Conservation (phyloP, 176 grass and related monocot genomes). For the Oryza australiensis region DNA sequence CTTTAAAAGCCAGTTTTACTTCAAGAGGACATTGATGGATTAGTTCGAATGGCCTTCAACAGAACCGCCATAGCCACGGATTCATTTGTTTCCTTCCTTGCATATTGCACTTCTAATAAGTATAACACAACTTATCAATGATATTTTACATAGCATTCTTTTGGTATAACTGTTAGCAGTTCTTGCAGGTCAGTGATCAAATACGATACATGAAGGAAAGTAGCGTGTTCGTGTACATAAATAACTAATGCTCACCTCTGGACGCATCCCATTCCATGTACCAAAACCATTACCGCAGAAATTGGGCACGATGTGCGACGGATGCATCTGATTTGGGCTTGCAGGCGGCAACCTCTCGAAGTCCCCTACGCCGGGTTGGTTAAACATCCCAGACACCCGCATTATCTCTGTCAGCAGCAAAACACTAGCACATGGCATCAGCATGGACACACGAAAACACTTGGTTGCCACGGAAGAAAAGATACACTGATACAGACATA, state of each 20-base stretch:
- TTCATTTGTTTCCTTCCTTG: not conserved
- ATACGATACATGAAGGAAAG: constrained; percentile 9
- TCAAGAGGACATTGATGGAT: not conserved
- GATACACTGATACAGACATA: too few species aligned
- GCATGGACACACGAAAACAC: constrained; percentile 24
- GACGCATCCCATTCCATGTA: constrained; percentile 61
- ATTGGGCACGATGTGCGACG: constrained; percentile 57
- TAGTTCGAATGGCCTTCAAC: constrained; percentile 1
- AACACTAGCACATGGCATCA: constrained; percentile 29
- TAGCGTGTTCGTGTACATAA: not conserved
- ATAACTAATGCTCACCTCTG: constrained; percentile 50
- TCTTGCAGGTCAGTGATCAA: not conserved
- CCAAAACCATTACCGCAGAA: constrained; percentile 69
- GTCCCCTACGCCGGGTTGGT: constrained; percentile 54
- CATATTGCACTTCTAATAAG: not conserved
- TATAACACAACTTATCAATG: not conserved
- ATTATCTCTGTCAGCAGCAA: constrained; percentile 72
- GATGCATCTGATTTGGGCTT: constrained; percentile 74
- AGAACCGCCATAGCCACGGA: not conserved
- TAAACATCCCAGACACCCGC: constrained; percentile 65
- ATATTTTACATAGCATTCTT: not conserved
- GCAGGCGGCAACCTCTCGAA: constrained; percentile 52
- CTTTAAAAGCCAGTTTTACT: not conserved
- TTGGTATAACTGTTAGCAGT: not conserved
- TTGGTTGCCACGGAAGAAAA: constrained; percentile 32